These are phyloP conservation scores for Termitomyces sp. DNA, from an alignment of 768 basidiomycete species.

Conservation along the genomic window DNA sequence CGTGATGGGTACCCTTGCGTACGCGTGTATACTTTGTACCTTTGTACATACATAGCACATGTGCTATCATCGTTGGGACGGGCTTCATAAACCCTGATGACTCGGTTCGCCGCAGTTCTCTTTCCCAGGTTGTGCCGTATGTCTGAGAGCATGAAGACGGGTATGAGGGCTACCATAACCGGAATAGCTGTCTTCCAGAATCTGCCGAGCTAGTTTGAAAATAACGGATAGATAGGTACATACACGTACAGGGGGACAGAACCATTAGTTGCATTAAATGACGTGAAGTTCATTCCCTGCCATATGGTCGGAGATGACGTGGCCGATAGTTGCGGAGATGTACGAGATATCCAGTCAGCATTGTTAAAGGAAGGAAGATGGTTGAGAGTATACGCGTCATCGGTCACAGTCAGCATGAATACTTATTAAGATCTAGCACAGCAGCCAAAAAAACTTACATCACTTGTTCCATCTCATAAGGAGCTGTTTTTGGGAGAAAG, in stretches of 20 bases:
- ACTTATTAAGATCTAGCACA: neutral
- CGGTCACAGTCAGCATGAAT: neutral
- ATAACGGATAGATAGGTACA: neutral
- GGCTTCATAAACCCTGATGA: slow-evolving; percentile 21
- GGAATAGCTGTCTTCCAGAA: slow-evolving; percentile 68
- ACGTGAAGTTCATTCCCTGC: slow-evolving; percentile 63
- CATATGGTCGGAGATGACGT: neutral
- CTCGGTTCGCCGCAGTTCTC: slow-evolving; percentile 23
- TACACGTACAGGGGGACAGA: slow-evolving; percentile 39
- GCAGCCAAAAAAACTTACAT: slow-evolving; percentile 38
- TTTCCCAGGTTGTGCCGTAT: slow-evolving; percentile 46
- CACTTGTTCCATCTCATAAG: slow-evolving; percentile 68
- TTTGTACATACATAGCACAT: neutral
- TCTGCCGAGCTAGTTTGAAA: slow-evolving; percentile 23
- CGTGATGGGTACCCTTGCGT: neutral
- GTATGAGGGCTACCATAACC: slow-evolving; percentile 46
- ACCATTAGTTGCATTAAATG: slow-evolving; percentile 44
- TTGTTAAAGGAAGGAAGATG: slow-evolving; percentile 64
- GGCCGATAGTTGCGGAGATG: slow-evolving; percentile 1
- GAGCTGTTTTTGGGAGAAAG: slow-evolving; percentile 44
- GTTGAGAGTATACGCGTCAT: slow-evolving; percentile 51
- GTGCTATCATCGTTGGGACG: neutral
- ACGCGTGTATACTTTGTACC: neutral
- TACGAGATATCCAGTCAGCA: slow-evolving; percentile 65
- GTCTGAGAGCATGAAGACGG: slow-evolving; percentile 49